phyloP scores from a whole-genome alignment of 805 yeast genomes.

The Starmerella bombicola region DNA sequence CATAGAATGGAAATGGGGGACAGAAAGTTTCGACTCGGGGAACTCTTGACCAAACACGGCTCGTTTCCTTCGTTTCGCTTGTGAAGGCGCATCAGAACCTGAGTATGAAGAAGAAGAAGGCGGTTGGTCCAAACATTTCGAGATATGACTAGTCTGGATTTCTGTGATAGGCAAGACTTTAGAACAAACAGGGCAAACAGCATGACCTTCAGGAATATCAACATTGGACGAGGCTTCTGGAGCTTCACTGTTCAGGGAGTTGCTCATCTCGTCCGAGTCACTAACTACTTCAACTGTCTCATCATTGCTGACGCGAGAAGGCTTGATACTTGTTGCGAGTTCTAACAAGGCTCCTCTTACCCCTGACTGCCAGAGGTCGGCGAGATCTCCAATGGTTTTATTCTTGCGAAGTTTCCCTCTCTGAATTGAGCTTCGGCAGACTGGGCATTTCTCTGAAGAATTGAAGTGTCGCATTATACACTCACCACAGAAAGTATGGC shows the following conservation, averaged over 20 bases:
- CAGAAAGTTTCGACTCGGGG: constrained; percentile 22
- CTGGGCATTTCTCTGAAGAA: constrained; percentile 55
- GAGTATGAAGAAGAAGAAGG: background rate
- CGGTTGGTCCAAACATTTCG: constrained; percentile 33
- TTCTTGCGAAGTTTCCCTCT: constrained; percentile 60
- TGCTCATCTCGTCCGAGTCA: background rate
- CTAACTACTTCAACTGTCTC: background rate
- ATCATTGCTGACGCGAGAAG: background rate
- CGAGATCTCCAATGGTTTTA: constrained; percentile 58
- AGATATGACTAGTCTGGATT: constrained; percentile 50
- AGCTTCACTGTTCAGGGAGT: background rate
- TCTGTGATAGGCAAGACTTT: constrained; percentile 41
- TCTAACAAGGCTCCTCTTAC: constrained; percentile 4
- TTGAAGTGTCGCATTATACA: constrained; percentile 66
- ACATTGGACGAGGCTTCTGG: background rate
- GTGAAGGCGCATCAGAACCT: background rate
- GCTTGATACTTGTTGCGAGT: background rate
- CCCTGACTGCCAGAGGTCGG: constrained; percentile 35
- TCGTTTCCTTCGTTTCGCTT: constrained; percentile 3
- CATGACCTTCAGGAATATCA: constrained; percentile 26
- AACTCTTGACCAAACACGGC: constrained; percentile 3
- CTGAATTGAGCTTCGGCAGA: constrained; percentile 57
- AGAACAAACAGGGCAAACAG: constrained; percentile 58
- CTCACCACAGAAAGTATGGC: constrained; percentile 78
- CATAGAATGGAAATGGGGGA: constrained; percentile 50